Conservation (phyloP, 2,329 filamentous ascomycete genomes). For the Aspergillus pseudoviridinutans region DNA sequence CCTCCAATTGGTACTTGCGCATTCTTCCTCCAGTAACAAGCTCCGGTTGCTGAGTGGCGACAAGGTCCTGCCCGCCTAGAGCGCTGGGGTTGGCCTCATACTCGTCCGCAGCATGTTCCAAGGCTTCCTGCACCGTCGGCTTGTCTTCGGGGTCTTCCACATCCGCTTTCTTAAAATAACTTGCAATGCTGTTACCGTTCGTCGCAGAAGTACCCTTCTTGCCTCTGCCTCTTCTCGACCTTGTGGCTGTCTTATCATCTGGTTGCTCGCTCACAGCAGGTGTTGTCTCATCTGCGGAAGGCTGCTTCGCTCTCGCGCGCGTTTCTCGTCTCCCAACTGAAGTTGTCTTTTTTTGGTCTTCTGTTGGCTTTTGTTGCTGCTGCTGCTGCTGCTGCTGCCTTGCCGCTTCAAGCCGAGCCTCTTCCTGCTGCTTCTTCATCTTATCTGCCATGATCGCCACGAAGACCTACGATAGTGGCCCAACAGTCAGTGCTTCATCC, state of each 20-base stretch:
- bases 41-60: conserved; percentile 80
- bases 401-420: conserved; percentile 35
- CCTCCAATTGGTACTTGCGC: conserved; percentile 91
- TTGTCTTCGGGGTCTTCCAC: conserved; percentile 51
- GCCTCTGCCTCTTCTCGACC: conserved; percentile 24
- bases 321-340: conserved; percentile 26
- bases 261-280: conserved; percentile 14
- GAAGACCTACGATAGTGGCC: conserved; percentile 35
- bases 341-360: conserved; percentile 24
- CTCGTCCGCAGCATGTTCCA: conserved; percentile 56
- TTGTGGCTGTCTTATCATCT: conserved; percentile 15
- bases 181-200: conserved; percentile 49
- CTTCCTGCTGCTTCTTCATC: conserved; percentile 47
- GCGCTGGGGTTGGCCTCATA: conserved; percentile 57
- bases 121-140: conserved; percentile 53
- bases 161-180: conserved; percentile 59
- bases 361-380: conserved; percentile 20
- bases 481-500: conserved; percentile 1
- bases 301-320: conserved; percentile 26
- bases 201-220: conserved; percentile 20
- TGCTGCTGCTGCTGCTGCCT: conserved; percentile 19
- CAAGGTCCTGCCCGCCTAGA: conserved; percentile 63
- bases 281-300: conserved; percentile 9
- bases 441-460: conserved; percentile 49
- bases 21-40: conserved; percentile 84